Percentiles rank a stretch among this genome's conserved stretches.
These are phyloP conservation scores for Mycena belliarum DNA, from an alignment of 768 basidiomycete species.

Conservation along the genomic window DNA sequence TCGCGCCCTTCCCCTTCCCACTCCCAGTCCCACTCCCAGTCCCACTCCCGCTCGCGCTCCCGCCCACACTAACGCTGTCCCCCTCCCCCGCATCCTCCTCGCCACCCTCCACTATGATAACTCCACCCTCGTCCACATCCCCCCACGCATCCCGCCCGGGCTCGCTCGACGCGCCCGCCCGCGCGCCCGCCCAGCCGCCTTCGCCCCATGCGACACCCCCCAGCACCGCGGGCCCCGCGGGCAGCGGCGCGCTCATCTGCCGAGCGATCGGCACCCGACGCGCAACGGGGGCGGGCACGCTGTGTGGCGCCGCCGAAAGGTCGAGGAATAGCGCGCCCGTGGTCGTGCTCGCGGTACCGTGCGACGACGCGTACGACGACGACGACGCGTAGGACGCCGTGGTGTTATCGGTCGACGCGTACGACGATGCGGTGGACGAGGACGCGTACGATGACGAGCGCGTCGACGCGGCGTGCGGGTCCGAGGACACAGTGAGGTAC, in stretches of 20 bases:
- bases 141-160: slow-evolving; percentile 1
- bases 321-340: too few relatives aligned
- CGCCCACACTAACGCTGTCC: too few relatives aligned
- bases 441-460: too few relatives aligned
- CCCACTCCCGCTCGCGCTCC: neutral
- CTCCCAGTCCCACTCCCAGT: neutral
- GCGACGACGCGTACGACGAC: too few relatives aligned
- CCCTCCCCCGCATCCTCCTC: slow-evolving; percentile 16
- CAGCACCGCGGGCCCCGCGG: slow-evolving; percentile 12
- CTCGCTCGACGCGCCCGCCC: slow-evolving; percentile 3
- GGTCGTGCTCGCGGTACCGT: too few relatives aligned
- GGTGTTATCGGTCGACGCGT: too few relatives aligned
- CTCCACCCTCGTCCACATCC: neutral
- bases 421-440: too few relatives aligned
- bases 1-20: neutral
- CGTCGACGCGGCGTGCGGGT: too few relatives aligned
- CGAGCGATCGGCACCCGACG: slow-evolving; percentile 45
- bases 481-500: too few relatives aligned
- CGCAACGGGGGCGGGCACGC: slow-evolving; percentile 27
- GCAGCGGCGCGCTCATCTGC: slow-evolving; percentile 50
- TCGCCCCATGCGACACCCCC: neutral
- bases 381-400: too few relatives aligned
- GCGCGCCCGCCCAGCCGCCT: neutral
- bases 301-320: neutral
- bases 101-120: too few relatives aligned